These are phyloP conservation scores for Ceratocystis destructans DNA, from an alignment of 2,329 filamentous ascomycete genomes.

Conservation along the genomic window DNA sequence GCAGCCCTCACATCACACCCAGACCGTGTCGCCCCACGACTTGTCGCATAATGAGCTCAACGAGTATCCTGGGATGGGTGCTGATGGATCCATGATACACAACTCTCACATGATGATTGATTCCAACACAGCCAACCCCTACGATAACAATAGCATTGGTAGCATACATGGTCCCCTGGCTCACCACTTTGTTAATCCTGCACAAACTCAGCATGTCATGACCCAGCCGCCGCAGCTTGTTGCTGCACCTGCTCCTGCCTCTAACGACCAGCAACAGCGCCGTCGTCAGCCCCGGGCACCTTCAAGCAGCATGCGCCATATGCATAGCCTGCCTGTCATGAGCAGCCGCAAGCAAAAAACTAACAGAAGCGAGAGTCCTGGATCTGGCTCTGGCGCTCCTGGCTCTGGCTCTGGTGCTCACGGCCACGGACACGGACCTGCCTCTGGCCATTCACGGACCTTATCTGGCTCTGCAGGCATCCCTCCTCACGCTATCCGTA, in stretches of 20 bases:
- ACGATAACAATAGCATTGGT: neutral
- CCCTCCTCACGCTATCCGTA: neutral
- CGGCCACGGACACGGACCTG: neutral
- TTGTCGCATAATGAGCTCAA: neutral
- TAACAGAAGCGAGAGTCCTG: neutral
- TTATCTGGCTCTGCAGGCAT: neutral
- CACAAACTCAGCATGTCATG: neutral
- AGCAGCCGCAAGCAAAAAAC: neutral
- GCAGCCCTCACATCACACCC: neutral
- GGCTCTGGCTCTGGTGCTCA: neutral
- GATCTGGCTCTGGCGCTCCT: neutral
- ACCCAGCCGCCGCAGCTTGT: neutral
- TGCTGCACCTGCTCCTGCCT: neutral
- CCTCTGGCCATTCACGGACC: neutral
- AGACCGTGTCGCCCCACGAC: neutral
- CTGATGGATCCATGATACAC: neutral
- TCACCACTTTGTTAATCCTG: neutral
- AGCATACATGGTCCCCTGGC: neutral
- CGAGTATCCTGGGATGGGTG: neutral
- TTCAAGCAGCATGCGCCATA: constrained; percentile 11
- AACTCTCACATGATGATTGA: neutral
- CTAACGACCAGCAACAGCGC: neutral
- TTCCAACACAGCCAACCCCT: neutral
- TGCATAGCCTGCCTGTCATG: neutral
- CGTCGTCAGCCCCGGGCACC: constrained; percentile 2